These are phyloP conservation scores for Verticillium klebahnii DNA, from an alignment of 2,329 filamentous ascomycete genomes.

Conservation along the genomic window DNA sequence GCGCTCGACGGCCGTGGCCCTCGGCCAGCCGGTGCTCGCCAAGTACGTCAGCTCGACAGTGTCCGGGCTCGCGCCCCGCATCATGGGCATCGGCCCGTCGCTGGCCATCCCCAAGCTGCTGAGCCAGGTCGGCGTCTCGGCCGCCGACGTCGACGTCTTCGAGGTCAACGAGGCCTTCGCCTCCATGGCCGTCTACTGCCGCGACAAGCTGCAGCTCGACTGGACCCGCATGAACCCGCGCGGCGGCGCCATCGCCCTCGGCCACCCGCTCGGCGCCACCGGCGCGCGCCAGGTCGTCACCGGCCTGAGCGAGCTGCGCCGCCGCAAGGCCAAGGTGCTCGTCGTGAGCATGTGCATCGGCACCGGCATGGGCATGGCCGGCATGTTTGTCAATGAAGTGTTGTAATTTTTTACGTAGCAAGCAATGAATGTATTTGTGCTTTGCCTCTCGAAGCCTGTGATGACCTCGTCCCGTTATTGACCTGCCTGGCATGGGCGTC, in stretches of 20 bases:
- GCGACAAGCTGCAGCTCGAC: constrained; percentile 66
- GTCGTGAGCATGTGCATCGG: constrained; percentile 88
- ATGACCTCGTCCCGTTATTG: no score
- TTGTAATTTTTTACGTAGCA: constrained; percentile 5
- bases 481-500: no score
- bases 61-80: constrained; percentile 81
- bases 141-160: constrained; percentile 82
- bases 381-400: constrained; percentile 58
- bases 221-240: constrained; percentile 75
- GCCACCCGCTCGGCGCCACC: constrained; percentile 77
- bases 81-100: constrained; percentile 92
- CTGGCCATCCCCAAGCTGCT: constrained; percentile 79
- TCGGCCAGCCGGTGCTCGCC: constrained; percentile 86
- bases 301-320: constrained; percentile 76
- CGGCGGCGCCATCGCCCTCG: constrained; percentile 78
- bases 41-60: constrained; percentile 94
- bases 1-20: constrained; percentile 78
- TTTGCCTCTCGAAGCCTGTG: neutral
- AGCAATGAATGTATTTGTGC: neutral
- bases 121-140: constrained; percentile 67
- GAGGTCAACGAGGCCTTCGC: constrained; percentile 98
- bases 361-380: constrained; percentile 66
- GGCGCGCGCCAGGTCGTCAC: constrained; percentile 83
- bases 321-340: constrained; percentile 84
- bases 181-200: constrained; percentile 94